These are phyloP conservation scores for Corymbia citriodora DNA, from an alignment of 441 rosid genomes.

Conservation along the genomic window DNA sequence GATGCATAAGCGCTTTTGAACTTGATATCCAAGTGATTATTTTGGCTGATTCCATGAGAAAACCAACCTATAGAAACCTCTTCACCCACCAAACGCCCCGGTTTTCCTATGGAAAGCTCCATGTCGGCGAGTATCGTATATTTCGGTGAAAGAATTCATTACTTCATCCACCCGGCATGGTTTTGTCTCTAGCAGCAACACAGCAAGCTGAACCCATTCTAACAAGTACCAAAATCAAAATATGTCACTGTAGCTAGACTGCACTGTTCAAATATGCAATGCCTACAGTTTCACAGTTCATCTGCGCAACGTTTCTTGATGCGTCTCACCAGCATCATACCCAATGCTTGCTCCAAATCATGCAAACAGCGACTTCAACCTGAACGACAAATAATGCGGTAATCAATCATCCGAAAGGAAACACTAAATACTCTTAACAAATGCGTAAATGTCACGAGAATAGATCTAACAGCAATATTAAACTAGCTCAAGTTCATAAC, in stretches of 20 bases:
- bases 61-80: constrained; percentile 74
- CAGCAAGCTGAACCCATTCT: constrained; percentile 96
- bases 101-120: constrained; percentile 97
- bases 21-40: constrained; percentile 56
- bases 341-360: background rate
- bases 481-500: background rate
- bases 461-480: background rate
- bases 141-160: constrained; percentile 59
- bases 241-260: constrained; percentile 1
- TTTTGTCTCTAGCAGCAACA: constrained; percentile 88
- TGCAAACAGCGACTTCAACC: background rate
- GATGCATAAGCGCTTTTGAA: constrained; percentile 52
- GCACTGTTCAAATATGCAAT: constrained; percentile 8
- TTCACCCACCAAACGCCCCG: constrained; percentile 96
- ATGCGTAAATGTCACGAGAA: background rate
- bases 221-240: constrained; percentile 7
- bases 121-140: constrained; percentile 71
- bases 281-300: background rate
- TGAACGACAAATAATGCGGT: background rate
- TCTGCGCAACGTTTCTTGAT: constrained; percentile 1
- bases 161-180: constrained; percentile 57
- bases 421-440: background rate
- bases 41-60: constrained; percentile 54
- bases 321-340: background rate
- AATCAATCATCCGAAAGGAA: background rate